Base-by-base conservation (phyloP, 768 basidiomycete species). In the Leccinum fibrillosum region DNA sequence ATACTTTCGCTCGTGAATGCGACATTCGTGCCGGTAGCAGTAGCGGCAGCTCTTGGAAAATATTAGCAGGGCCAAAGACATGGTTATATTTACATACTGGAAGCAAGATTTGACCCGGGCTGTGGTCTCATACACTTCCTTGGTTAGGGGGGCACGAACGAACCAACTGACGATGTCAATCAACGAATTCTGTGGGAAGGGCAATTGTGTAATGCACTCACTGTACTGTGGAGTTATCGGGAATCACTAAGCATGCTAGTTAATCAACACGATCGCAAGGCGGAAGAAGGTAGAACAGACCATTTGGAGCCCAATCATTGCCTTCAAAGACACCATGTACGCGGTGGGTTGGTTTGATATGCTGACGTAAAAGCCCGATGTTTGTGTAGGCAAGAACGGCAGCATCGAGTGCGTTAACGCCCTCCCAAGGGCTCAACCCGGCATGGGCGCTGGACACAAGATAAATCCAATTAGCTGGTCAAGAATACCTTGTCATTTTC, bases 381-480 rank as follows among this genome's bases (percentile, higher is more conserved):
- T 86, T 89, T 51, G 82, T 88, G 67, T 94, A 94, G 4, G 89
- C 88, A 3, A 92, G 78, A 5, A 93, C 88, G n/a, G 90, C 91
- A 1, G 93, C 93, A 66, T 95, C 92, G 12, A 93, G 72, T 1
- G 92, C 86, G 61, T 94, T 93, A 59, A 77, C 79, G 2, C 90
- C 92, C 69, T 92, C 88, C 91, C 92, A 93, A 23, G 91, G 92
- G 21, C 86, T 87, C 26, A 89, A 75, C 1, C 85, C 85, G 4
- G 89, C 90, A 67, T 91, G 90, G 3, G 90, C 89, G 11, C 89
- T 91, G 55, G 47, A 45, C 12, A 26, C n/a, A 19, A 42, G 8
- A 10, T 19, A 42, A 19, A 10, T 42, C n/a, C 11, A 49, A 25
- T 49, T 26, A 49, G 9, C 17, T 13, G 4, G 8, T n/a, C 39